These are phyloP conservation scores for Rhodotorula mucilaginosa DNA, from an alignment of 1,284 basidiomycete species.

Conservation along the genomic window DNA sequence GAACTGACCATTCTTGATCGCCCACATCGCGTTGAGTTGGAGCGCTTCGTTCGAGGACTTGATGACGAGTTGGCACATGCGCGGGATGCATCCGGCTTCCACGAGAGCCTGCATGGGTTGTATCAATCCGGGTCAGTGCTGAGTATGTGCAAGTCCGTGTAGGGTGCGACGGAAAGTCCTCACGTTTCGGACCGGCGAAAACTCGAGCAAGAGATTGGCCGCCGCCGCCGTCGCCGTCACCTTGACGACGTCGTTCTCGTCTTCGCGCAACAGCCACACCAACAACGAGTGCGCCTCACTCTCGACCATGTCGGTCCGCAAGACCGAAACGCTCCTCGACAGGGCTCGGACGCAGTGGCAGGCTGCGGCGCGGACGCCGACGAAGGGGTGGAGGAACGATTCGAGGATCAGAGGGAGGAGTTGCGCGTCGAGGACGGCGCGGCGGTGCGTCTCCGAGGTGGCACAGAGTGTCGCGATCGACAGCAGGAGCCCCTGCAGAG, in stretches of 20 bases:
- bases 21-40: slow-evolving; percentile 28
- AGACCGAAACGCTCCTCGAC: slow-evolving; percentile 68
- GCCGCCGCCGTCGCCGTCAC: slow-evolving; percentile 70
- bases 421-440: slow-evolving; percentile 60
- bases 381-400: slow-evolving; percentile 61
- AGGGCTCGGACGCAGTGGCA: slow-evolving; percentile 81
- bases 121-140: background rate
- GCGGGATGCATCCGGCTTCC: slow-evolving; percentile 35
- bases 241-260: slow-evolving; percentile 68
- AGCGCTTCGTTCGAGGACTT: slow-evolving; percentile 18
- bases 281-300: slow-evolving; percentile 70
- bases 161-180: no score
- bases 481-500: slow-evolving; percentile 62
- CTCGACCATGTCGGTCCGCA: slow-evolving; percentile 79
- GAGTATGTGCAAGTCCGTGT: no score
- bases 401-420: slow-evolving; percentile 60
- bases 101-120: slow-evolving; percentile 22
- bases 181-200: slow-evolving; percentile 64
- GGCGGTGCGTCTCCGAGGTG: slow-evolving; percentile 66
- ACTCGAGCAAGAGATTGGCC: slow-evolving; percentile 81
- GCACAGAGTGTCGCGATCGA: slow-evolving; percentile 68
- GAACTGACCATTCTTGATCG: slow-evolving; percentile 34
- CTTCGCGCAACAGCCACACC: slow-evolving; percentile 42
- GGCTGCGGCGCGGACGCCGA: slow-evolving; percentile 75
- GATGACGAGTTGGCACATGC: slow-evolving; percentile 33